Evolutionary conservation across 2,329 filamentous ascomycete genomes (phyloP).

Genomic region (Penicillium digitatum): DNA sequence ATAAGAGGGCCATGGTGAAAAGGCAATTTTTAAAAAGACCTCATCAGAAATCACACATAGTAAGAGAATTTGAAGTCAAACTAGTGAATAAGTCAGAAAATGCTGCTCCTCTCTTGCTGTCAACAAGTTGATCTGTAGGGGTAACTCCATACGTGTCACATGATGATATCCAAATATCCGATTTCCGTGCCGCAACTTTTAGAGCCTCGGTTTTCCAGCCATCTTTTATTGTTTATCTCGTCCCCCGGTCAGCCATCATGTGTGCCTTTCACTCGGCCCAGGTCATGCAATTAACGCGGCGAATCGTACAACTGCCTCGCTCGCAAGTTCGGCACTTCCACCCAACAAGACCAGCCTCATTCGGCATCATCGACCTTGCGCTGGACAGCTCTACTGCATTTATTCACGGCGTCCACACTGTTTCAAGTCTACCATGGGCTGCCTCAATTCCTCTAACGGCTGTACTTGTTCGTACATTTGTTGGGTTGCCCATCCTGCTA

Average conservation of each 20-base stretch:
- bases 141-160: conserved; percentile 24
- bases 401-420: conserved; percentile 50
- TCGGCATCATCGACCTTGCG: conserved; percentile 39
- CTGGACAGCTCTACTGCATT: conserved; percentile 45
- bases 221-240: background rate
- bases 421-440: conserved; percentile 52
- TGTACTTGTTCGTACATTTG: conserved; percentile 46
- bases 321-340: conserved; percentile 49
- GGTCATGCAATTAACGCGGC: conserved; percentile 1
- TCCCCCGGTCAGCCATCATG: conserved; percentile 5
- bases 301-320: conserved; percentile 1
- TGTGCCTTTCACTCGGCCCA: conserved; percentile 9
- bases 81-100: conserved; percentile 4
- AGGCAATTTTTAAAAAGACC: conserved; percentile 4
- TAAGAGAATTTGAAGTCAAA: conserved; percentile 9
- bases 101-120: conserved; percentile 13
- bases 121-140: conserved; percentile 19
- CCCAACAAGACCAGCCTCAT: conserved; percentile 42
- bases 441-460: conserved; percentile 54
- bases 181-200: conserved; percentile 4
- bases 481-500: conserved; percentile 49
- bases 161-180: conserved; percentile 12
- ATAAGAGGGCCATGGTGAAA: conserved; percentile 34
- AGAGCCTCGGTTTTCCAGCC: background rate
- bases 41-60: conserved; percentile 23